Evolutionary conservation across 768 basidiomycete species (phyloP), one percentile per base, ranked within the genome.

Genomic region (Rhizopogon salebrosus): DNA sequence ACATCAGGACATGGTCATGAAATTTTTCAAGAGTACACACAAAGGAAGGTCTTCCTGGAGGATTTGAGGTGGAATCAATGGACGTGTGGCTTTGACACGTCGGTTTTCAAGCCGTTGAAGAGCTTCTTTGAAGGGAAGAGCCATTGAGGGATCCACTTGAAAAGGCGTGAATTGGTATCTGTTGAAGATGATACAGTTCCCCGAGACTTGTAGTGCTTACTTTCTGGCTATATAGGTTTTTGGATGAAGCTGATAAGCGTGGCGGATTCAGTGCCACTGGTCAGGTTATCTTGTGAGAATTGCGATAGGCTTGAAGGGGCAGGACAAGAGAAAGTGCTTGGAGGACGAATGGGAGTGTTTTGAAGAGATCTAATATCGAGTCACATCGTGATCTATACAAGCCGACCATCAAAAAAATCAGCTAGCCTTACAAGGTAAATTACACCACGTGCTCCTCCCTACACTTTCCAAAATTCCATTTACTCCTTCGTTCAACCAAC

Each of bases 1-100:
- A 40, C 48, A 49, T 55, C 41, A 39, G 41, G 51, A 18, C 37
- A 58, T 18, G 57, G 26, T 27, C 11, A 22, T 41, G 36, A 20
- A 45, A 3, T 20, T 52, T 40, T 16, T n/a, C n/a, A 31, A 27
- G 41, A 41, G 41, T 14, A 56, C 82, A 48, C 71, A 90, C 89
- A 92, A 71, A 39, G 91, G 91, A n/a, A 90, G 78, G 69, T 98
- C 94, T 68, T 98, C 94, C 59, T 89, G 88, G 1, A 98, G 79
- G 55, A 98, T 95, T 64, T 95, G 93, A 20, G 94, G 94, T 48
- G 94, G 94, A 52, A 98, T 94, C 52, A 98, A 72, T 26, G 94
- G 94, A 38, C 93, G 77, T 16, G 87, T 93, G 14, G 80, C 85
- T 66, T 83, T 92, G 50, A 98, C 93, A 41, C 94, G 77, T 55